Base-by-base conservation (phyloP, 129 eudicot species). In the Cynara cardunculus region DNA sequence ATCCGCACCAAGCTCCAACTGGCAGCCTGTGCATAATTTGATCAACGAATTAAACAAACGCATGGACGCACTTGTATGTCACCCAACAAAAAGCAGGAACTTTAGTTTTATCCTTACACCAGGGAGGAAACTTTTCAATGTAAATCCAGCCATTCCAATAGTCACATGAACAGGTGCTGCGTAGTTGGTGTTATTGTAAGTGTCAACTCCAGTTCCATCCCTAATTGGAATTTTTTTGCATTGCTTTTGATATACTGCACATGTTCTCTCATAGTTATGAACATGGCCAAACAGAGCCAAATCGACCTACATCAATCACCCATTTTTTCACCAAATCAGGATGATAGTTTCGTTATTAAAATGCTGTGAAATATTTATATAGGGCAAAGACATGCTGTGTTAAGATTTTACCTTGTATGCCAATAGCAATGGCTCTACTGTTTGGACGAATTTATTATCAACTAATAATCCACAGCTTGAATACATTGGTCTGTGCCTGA, bases 141-240 rank as follows among this genome's bases (percentile, higher is more conserved):
- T 83, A 75, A 94, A 94, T 79, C 99, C 99, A 64, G 99, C 99
- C 99, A 94, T 94, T 74, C 99, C 99, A 13, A 94, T 94, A 30
- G 92, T 77, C 1, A 90, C 90, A 74, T 94, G 99, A 88, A 94
- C 86, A 0, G 99, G 99, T 49, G 97, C 99, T 66, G 79, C 70
- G 30, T 92, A 94, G 66, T 90, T 90, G 8, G 73, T 82, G 62
- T 88, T 89, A 70, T 94, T 87, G 37, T 87, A 94, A 0, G 90
- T 92, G 41, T 94, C 96, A 30, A 88, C 86, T 46, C 96, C 96
- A 76, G 76, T 80, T 3, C 70, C 83, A 61, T 87, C 94, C 89
- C 88, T 94, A 39, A 32, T 83, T 0, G 99, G 99, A 90, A 84
- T 86, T 74, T 84, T 87, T 75, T 81, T 85, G 86, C 99, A 94